These are phyloP conservation scores for Fraxinus anomala DNA, from an alignment of 257 asterid genomes.

Conservation along the genomic window DNA sequence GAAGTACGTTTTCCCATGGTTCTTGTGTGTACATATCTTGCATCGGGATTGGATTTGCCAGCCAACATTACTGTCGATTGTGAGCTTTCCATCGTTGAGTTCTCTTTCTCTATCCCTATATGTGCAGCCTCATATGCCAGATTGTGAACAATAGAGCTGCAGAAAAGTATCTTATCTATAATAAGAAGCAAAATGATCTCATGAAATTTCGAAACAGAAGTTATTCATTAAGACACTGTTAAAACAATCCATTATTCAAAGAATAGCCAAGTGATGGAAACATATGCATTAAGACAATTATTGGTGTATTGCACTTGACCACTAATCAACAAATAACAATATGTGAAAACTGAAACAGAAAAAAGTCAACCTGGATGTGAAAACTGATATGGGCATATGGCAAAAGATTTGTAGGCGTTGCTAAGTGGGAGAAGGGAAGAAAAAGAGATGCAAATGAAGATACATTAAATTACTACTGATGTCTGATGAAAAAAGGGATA, in stretches of 20 bases:
- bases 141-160: constrained; percentile 90
- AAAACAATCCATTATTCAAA: constrained; percentile 10
- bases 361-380: too few species aligned
- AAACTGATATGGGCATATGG: too few species aligned
- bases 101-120: constrained; percentile 68
- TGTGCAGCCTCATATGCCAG: constrained; percentile 84
- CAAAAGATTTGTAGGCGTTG: too few species aligned
- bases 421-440: neutral
- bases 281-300: neutral
- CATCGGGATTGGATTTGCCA: constrained; percentile 54
- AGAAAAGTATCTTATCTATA: constrained; percentile 74
- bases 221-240: neutral
- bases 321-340: neutral
- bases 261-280: too few species aligned
- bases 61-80: constrained; percentile 47
- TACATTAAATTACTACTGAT: neutral
- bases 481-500: neutral
- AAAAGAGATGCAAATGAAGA: neutral
- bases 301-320: neutral
- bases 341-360: too few species aligned
- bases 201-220: neutral
- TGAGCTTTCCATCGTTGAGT: constrained; percentile 39
- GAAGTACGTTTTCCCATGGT: constrained; percentile 47
- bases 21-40: constrained; percentile 54
- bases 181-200: neutral